These are phyloP conservation scores for Phytopythium chamaehyphon DNA, from an alignment of 352 stramenopile species.

Conservation along the genomic window DNA sequence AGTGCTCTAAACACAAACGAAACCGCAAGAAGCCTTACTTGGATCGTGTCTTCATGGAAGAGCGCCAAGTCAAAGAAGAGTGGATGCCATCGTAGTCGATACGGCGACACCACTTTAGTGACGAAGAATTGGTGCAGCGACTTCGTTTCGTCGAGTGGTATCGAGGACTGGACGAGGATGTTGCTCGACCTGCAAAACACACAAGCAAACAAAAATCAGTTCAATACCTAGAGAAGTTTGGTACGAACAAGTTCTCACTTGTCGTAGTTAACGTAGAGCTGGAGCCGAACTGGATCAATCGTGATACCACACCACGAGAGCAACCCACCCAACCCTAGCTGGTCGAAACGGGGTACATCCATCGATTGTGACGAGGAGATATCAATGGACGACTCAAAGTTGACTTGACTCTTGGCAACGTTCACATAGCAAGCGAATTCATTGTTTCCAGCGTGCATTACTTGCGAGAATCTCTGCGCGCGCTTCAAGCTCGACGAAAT, in stretches of 20 bases:
- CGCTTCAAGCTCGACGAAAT: constrained; percentile 47
- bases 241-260: constrained; percentile 32
- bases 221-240: background rate
- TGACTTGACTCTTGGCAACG: constrained; percentile 55
- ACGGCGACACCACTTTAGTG: constrained; percentile 53
- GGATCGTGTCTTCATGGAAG: constrained; percentile 33
- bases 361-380: background rate
- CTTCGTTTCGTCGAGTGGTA: constrained; percentile 61
- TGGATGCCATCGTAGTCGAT: constrained; percentile 66
- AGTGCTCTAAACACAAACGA: too few relatives aligned
- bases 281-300: constrained; percentile 45
- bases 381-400: constrained; percentile 31
- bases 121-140: constrained; percentile 47
- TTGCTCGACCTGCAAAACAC: constrained; percentile 19
- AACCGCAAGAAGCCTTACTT: constrained; percentile 12
- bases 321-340: constrained; percentile 2
- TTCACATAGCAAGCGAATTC: constrained; percentile 72
- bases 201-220: background rate
- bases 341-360: constrained; percentile 19
- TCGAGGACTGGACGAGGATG: constrained; percentile 32
- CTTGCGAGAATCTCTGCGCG: constrained; percentile 39
- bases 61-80: constrained; percentile 54
- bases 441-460: constrained; percentile 60
- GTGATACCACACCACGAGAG: constrained; percentile 72
- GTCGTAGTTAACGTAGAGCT: constrained; percentile 76